Conservation (phyloP, 1,139 yeast genomes). For the Yamadazyma mexicana region DNA sequence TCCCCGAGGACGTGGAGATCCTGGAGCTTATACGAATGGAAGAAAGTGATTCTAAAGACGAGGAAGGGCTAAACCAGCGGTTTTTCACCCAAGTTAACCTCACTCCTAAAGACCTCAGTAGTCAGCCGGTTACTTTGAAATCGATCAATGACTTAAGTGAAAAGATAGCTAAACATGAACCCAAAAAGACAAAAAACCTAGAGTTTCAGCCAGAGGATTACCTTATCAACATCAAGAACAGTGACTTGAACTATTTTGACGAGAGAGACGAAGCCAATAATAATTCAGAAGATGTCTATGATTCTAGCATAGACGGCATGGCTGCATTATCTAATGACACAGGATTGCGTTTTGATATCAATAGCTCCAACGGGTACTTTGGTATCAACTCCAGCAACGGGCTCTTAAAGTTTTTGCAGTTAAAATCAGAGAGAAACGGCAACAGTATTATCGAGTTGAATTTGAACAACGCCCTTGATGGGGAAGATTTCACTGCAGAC, state of each 20-base stretch:
- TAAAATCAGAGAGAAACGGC: slow-evolving; percentile 21
- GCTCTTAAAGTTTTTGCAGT: slow-evolving; percentile 25
- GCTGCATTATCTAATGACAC: slow-evolving; percentile 39
- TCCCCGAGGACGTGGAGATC: slow-evolving; percentile 23
- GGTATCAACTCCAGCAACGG: slow-evolving; percentile 65
- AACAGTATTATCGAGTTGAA: slow-evolving; percentile 20
- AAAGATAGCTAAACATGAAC: slow-evolving; percentile 14
- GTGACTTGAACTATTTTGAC: slow-evolving; percentile 21
- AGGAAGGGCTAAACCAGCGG: slow-evolving; percentile 9
- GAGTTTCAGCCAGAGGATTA: slow-evolving; percentile 24
- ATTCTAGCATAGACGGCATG: slow-evolving; percentile 48
- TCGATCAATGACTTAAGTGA: slow-evolving; percentile 19
- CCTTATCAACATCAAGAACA: slow-evolving; percentile 20
- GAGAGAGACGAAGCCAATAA: slow-evolving; percentile 19
- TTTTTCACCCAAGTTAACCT: slow-evolving; percentile 19
- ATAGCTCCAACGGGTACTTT: slow-evolving; percentile 55
- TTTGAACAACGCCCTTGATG: slow-evolving; percentile 9
- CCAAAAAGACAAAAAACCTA: slow-evolving; percentile 7
- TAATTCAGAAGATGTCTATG: slow-evolving; percentile 16
- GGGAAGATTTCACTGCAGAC: slow-evolving; percentile 12
- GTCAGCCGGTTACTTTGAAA: slow-evolving; percentile 19
- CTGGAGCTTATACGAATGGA: slow-evolving; percentile 17
- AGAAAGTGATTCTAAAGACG: slow-evolving; percentile 12
- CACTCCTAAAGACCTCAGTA: slow-evolving; percentile 18
- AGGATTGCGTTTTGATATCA: slow-evolving; percentile 32